A percentile compares a stretch with the other conserved stretches of the same genome.
Evolutionary conservation across 1,284 basidiomycete genomes (phyloP).

Genomic region (Garcileccinum viscosum): DNA sequence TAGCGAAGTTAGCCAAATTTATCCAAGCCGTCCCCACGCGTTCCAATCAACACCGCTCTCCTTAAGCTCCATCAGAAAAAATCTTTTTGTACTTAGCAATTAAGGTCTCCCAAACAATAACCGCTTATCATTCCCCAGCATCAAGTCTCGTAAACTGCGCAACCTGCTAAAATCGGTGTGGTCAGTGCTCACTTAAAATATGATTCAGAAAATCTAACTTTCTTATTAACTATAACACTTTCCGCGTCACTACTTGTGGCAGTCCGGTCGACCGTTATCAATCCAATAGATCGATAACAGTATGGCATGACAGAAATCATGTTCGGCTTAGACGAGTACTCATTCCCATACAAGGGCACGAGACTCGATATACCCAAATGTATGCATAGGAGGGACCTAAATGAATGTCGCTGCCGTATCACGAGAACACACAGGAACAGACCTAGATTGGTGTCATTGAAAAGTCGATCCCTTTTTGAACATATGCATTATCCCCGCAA

Average conservation of each 20-base stretch:
- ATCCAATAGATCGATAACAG: slow-evolving; percentile 2
- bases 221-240: not conserved
- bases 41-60: not conserved
- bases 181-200: not conserved
- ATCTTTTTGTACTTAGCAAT: slow-evolving; percentile 13
- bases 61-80: slow-evolving; percentile 6
- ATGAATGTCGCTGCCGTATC: slow-evolving; percentile 13
- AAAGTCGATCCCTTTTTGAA: slow-evolving; percentile 11
- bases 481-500: slow-evolving; percentile 9
- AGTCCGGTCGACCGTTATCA: slow-evolving; percentile 3
- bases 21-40: not conserved
- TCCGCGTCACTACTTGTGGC: not conserved
- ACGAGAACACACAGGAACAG: slow-evolving; percentile 11
- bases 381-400: slow-evolving; percentile 4
- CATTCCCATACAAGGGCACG: not conserved
- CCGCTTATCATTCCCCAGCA: not conserved
- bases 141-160: not conserved
- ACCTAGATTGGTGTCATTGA: slow-evolving; percentile 2
- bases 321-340: not conserved
- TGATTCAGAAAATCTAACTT: not conserved
- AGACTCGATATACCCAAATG: slow-evolving; percentile 10
- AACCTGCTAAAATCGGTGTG: not conserved
- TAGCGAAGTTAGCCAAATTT: not conserved
- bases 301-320: not conserved
- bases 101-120: slow-evolving; percentile 17